Evolutionary conservation across 2,329 filamentous ascomycete genomes (phyloP).

Genomic region (Boeremia exigua): DNA sequence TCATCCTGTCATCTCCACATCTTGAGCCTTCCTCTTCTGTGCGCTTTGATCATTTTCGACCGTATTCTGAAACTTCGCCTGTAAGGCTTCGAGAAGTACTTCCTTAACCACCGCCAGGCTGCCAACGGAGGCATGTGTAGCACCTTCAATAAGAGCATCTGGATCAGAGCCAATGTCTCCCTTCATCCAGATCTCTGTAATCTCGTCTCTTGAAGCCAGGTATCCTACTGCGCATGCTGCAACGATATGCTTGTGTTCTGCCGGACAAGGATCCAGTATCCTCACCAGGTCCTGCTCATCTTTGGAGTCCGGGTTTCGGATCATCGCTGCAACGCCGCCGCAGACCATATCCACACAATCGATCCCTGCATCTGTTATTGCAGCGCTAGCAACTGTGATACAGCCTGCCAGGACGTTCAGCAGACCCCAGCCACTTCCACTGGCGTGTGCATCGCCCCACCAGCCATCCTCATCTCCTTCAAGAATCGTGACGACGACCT

Average conservation of each 20-base stretch:
- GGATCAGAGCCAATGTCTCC: slow-evolving; percentile 63
- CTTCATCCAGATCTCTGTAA: slow-evolving; percentile 94
- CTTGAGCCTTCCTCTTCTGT: slow-evolving; percentile 36
- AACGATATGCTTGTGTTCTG: slow-evolving; percentile 77
- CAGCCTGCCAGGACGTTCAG: slow-evolving; percentile 93
- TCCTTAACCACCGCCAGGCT: slow-evolving; percentile 66
- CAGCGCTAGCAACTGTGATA: slow-evolving; percentile 91
- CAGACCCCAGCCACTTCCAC: slow-evolving; percentile 75
- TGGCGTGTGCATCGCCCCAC: slow-evolving; percentile 64
- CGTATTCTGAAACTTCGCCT: slow-evolving; percentile 40
- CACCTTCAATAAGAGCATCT: slow-evolving; percentile 66
- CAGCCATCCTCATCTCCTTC: slow-evolving; percentile 87
- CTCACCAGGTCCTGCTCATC: slow-evolving; percentile 51
- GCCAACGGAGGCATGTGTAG: slow-evolving; percentile 67
- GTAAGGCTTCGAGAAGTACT: slow-evolving; percentile 61
- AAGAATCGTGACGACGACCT: slow-evolving; percentile 89
- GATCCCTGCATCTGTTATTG: slow-evolving; percentile 91
- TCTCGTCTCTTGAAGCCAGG: slow-evolving; percentile 82
- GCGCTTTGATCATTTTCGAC: slow-evolving; percentile 20
- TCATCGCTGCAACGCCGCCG: slow-evolving; percentile 85
- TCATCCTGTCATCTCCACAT: slow-evolving; percentile 46
- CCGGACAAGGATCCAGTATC: slow-evolving; percentile 81
- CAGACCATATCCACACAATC: slow-evolving; percentile 91
- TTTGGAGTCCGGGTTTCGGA: slow-evolving; percentile 50
- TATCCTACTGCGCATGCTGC: slow-evolving; percentile 92